Evolutionary conservation across 805 yeast genomes (phyloP), one percentile per base, ranked within the genome.

Genomic region (Starmerella bacillaris): DNA sequence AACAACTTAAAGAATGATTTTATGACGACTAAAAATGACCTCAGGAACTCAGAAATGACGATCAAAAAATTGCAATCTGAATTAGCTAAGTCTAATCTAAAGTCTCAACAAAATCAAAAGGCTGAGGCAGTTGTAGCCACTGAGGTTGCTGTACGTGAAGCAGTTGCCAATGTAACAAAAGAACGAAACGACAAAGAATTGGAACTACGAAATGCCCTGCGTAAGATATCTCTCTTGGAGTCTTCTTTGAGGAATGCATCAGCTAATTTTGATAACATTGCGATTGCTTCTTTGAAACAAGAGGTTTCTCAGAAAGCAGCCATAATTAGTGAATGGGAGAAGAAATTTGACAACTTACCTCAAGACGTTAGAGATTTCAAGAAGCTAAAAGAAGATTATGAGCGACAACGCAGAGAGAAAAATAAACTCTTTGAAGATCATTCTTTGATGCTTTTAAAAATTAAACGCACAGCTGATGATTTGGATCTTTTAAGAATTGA

Each of bases 381-480:
- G 18, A 19, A 37, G 2, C 35, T 45, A 8, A 37, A 38, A 24
- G 45, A 44, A 27, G 39, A 37, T 28, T 39, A 46, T 8, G 49
- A 49, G 35, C 41, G 45, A 30, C 38, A 45, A 9, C 49, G 40
- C 32, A 45, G 41, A 5, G 53, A 49, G 24, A 46, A 46, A 38
- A 47, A 50, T 2, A 38, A 34, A 15, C 27, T 44, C 3, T 33
- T 40, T 15, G 46, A 41, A 8, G 49, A 43, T 15, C 32, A 37
- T 18, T 36, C 44, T 20, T 36, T 46, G 19, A 37, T 38, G 37
- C 12, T 26, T 15, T 18, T 26, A 15, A 26, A 26, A 18, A 18
- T 26, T 18, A 26, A 26, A 11, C 6, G 12, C 9, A 26, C n/a
- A 7, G 29, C 29, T 26, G 29, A 26, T 12, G 29, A 26, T 18